phyloP scores from a whole-genome alignment of 495 filamentous ascomycete species.

The Acidiella bohemica region DNA sequence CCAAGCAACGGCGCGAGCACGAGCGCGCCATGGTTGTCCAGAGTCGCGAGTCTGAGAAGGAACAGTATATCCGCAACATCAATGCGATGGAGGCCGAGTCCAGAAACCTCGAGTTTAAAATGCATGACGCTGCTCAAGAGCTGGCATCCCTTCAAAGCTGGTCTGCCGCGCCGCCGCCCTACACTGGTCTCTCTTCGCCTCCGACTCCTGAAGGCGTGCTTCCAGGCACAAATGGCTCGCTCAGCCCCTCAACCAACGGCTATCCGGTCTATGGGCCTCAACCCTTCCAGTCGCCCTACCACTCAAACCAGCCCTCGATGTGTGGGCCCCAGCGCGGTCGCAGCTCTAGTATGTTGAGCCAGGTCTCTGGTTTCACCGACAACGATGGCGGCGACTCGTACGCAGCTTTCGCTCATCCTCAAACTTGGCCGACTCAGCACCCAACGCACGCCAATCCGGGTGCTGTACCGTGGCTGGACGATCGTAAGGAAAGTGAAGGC shows the following conservation, averaged over 20 bases:
- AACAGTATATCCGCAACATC: constrained; percentile 5
- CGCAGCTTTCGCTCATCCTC: constrained; percentile 5
- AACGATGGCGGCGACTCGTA: constrained; percentile 24
- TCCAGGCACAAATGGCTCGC: constrained; percentile 21
- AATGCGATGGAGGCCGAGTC: constrained; percentile 8
- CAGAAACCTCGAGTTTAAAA: not conserved
- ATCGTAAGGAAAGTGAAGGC: constrained; percentile 16
- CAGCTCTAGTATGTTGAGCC: constrained; percentile 54
- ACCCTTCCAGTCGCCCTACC: constrained; percentile 24
- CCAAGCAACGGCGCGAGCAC: constrained; percentile 13
- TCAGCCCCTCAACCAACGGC: constrained; percentile 16
- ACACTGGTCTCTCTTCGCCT: constrained; percentile 18
- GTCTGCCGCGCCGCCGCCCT: constrained; percentile 40
- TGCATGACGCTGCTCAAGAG: constrained; percentile 25
- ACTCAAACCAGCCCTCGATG: constrained; percentile 14
- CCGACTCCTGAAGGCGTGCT: constrained; percentile 27
- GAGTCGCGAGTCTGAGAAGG: constrained; percentile 6
- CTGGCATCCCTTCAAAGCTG: constrained; percentile 48
- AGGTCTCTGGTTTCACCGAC: constrained; percentile 53
- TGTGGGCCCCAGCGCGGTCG: constrained; percentile 33
- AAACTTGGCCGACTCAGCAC: constrained; percentile 5
- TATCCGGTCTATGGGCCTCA: constrained; percentile 9
- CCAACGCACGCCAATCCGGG: not conserved
- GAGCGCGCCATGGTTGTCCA: constrained; percentile 15
- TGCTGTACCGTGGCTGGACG: constrained; percentile 2